A percentile compares a stretch with the other conserved stretches of the same genome.
These are phyloP conservation scores for Salix suchowensis DNA, from an alignment of 345 rosid genomes.

Conservation along the genomic window DNA sequence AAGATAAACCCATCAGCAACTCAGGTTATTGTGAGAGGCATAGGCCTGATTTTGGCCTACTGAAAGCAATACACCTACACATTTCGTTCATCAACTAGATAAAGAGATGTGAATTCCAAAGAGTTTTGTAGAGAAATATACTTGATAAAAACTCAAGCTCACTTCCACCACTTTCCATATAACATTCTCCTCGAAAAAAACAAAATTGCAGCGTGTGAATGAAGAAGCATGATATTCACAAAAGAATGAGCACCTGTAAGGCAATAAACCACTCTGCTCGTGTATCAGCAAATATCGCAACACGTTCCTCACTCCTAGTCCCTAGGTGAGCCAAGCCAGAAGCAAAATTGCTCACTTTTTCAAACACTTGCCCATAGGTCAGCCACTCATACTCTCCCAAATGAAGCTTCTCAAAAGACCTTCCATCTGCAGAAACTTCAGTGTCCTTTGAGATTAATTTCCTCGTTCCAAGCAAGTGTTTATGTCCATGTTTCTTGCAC, in stretches of 20 bases:
- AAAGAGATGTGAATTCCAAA: background rate
- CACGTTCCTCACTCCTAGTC: conserved; percentile 65
- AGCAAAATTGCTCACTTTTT: conserved; percentile 62
- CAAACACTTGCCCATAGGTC: conserved; percentile 57
- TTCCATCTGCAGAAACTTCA: conserved; percentile 59
- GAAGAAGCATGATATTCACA: background rate
- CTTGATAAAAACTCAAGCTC: background rate
- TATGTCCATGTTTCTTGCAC: conserved; percentile 51
- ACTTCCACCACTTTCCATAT: background rate
- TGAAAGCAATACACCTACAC: background rate
- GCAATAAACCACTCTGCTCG: conserved; percentile 95
- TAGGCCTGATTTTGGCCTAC: background rate
- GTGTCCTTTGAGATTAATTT: conserved; percentile 58
- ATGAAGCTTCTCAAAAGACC: conserved; percentile 85
- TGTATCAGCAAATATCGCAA: conserved; percentile 93
- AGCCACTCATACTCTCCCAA: conserved; percentile 91
- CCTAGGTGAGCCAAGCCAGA: conserved; percentile 81
- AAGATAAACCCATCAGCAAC: conserved; percentile 11
- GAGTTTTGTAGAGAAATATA: background rate
- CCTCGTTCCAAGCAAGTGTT: conserved; percentile 74
- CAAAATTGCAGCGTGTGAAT: background rate
- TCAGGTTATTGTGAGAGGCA: background rate
- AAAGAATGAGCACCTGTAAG: conserved; percentile 59
- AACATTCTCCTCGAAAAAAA: background rate
- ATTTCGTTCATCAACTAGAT: background rate